These are phyloP conservation scores for Aschersonia sp. DNA, from an alignment of 2,329 filamentous ascomycete species.

Conservation along the genomic window DNA sequence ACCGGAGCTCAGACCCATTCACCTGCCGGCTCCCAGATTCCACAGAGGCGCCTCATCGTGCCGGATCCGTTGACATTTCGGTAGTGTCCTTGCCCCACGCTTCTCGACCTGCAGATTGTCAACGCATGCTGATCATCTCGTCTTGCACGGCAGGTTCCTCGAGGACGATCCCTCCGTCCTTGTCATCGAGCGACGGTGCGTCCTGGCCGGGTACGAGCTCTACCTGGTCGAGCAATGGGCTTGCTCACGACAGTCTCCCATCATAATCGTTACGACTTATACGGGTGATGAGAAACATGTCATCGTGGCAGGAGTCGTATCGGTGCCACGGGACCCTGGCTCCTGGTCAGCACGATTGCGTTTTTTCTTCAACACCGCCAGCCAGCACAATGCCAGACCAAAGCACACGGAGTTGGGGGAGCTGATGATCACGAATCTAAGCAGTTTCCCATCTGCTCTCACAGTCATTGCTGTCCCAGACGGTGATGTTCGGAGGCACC, in stretches of 20 bases:
- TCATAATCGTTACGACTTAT: constrained; percentile 82
- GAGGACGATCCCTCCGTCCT: constrained; percentile 69
- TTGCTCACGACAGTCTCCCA: constrained; percentile 79
- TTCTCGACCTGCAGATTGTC: not conserved
- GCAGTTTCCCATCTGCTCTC: constrained; percentile 78
- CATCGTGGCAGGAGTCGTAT: constrained; percentile 66
- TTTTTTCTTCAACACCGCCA: constrained; percentile 74
- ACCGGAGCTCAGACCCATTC: constrained; percentile 2
- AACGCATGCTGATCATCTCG: constrained; percentile 3
- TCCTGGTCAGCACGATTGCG: constrained; percentile 67
- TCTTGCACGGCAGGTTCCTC: constrained; percentile 42
- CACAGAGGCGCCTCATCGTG: constrained; percentile 35
- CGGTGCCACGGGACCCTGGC: constrained; percentile 65
- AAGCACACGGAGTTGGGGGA: constrained; percentile 72
- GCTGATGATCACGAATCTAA: constrained; percentile 88
- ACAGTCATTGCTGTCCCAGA: constrained; percentile 85
- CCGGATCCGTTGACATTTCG: constrained; percentile 43
- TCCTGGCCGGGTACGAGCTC: constrained; percentile 72
- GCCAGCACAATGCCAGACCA: constrained; percentile 70
- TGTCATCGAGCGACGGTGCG: constrained; percentile 56
- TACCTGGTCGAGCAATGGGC: constrained; percentile 98
- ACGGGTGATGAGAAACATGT: constrained; percentile 72
- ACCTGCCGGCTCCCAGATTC: constrained; percentile 10
- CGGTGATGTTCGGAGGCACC: constrained; percentile 67
- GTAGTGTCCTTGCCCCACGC: constrained; percentile 14